Base-by-base conservation (phyloP, 1,284 basidiomycete species). In the Melampsora abietis-canadensis region DNA sequence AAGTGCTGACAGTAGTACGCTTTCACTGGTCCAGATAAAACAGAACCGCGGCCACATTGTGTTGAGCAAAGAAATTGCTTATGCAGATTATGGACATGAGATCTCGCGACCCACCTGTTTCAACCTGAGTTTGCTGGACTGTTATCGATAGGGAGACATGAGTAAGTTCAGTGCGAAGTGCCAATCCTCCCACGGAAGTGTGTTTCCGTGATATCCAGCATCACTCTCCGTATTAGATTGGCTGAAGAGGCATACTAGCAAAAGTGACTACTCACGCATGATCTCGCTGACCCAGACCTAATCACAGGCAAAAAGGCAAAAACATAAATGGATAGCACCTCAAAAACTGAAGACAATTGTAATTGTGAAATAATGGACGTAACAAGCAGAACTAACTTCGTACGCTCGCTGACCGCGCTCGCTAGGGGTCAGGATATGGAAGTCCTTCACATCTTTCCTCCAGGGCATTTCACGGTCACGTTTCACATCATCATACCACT, bases 271-370 rank as follows among this genome's bases (percentile, higher is more conserved):
- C 69, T 30, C 51, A 73, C 69, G 63, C 69, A 73, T 73, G 40
- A 73, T 73, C 65, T 73, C 69, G 34, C 69, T 73, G 48, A 73
- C 69, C 69, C 69, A 73, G 24, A 73, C 69, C 69, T 73, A 27
- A 34, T 14, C 48, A 1, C 3, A 69, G 10, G 17, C 48, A 46
- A 64, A 15, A 44, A 24, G 6, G 14, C 24, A 47, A 61, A 61
- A 65, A 17, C 2, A 34, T 24, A 15, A 40, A 37, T 5, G 24
- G 40, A n/a, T 24, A 24, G 24, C 19, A 31, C 4, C 24, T 37
- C 8, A 2, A n/a, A 27, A 17, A 62, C 24, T 57, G 17, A n/a
- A 14, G 21, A 10, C n/a, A 4, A 21, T 57, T 30, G n/a, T 1
- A 8, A 14, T 21, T 7, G 51, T 57, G 14, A 40, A 14, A 40